Percentiles rank a stretch among this genome's conserved stretches.
phyloP scores from a whole-genome alignment of 148 eudicot genomes.

The Salicornia ramosissima region DNA sequence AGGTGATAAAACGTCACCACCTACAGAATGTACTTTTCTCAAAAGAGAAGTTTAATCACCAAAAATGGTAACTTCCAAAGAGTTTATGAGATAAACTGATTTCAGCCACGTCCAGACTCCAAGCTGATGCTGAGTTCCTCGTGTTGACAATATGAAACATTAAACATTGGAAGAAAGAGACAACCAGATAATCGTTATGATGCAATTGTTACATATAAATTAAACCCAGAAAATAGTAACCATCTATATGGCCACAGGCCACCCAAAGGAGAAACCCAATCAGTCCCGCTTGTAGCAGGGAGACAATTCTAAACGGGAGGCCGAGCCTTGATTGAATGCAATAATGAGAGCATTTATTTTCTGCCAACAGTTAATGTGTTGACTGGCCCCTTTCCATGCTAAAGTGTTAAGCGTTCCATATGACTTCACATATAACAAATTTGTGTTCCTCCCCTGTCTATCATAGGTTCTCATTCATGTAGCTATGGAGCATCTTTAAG shows the following conservation, averaged over 20 bases:
- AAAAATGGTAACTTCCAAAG: background rate
- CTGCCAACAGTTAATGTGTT: background rate
- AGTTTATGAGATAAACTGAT: too few relatives aligned
- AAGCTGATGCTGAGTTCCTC: too few relatives aligned
- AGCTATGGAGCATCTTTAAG: background rate
- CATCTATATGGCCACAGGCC: background rate
- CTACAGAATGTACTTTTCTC: too few relatives aligned
- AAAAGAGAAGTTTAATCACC: background rate
- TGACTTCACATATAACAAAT: background rate
- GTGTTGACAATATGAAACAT: conserved; percentile 1
- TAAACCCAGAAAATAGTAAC: background rate
- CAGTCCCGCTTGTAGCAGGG: background rate
- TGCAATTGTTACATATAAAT: background rate
- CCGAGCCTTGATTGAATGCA: background rate
- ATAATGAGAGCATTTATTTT: background rate
- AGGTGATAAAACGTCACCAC: too few relatives aligned
- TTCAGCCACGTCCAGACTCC: too few relatives aligned
- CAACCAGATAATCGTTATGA: background rate
- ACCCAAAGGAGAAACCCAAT: background rate
- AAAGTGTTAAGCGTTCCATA: too few relatives aligned
- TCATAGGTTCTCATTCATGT: background rate
- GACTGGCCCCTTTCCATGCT: conserved; percentile 3
- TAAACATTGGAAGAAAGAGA: background rate
- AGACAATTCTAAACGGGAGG: background rate
- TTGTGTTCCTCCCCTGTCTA: background rate